Evolutionary conservation across 345 rosid species (phyloP).

Genomic region (Rhodamnia rubescens): DNA sequence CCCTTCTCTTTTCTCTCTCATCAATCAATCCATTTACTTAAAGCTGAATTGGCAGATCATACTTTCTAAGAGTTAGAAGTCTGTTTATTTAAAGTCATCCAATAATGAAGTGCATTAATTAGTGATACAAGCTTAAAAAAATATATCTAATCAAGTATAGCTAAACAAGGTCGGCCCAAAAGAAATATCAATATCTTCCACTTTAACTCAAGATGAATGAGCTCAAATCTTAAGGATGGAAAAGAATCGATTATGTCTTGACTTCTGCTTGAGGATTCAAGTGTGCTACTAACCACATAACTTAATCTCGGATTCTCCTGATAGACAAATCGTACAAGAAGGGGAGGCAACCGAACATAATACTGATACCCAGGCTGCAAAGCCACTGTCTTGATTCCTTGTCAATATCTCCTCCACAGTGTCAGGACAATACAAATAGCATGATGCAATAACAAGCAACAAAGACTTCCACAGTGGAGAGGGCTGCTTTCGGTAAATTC

Average conservation of each 20-base stretch:
- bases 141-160: not conserved
- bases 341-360: conserved; percentile 29
- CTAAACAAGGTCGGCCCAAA: not conserved
- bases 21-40: not conserved
- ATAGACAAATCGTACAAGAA: conserved; percentile 29
- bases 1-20: not conserved
- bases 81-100: not conserved
- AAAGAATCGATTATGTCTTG: not conserved
- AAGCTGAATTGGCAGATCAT: not conserved
- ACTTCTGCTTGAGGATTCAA: not conserved
- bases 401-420: conserved; percentile 39
- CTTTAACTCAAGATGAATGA: not conserved
- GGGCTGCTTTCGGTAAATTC: conserved; percentile 50
- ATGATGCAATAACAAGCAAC: conserved; percentile 67
- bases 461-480: conserved; percentile 65
- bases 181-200: not conserved
- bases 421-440: conserved; percentile 54
- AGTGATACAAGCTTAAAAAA: not conserved
- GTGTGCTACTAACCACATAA: conserved; percentile 38
- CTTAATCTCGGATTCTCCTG: conserved; percentile 46
- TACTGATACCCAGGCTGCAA: conserved; percentile 57
- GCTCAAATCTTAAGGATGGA: not conserved
- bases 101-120: not conserved
- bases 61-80: not conserved
- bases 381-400: conserved; percentile 49